Conservation (phyloP, 371 early-diverging fungal species). For the Mucor circinelloides region DNA sequence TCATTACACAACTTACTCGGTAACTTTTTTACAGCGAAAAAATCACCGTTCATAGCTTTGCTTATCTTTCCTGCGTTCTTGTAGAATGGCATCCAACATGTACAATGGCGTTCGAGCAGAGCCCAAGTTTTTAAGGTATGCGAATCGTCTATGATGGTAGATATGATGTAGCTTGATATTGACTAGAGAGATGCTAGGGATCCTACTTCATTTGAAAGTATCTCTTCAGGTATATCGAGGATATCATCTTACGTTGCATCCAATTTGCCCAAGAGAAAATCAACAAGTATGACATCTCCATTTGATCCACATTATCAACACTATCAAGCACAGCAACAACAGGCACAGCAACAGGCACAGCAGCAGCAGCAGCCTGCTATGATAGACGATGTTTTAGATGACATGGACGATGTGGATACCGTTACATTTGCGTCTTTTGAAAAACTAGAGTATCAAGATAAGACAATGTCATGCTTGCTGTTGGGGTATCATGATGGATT, state of each 20-base stretch:
- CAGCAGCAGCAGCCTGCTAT: neutral
- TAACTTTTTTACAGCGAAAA: neutral
- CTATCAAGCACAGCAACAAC: conserved; percentile 26
- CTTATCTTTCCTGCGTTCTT: neutral
- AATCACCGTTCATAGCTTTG: neutral
- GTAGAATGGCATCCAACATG: conserved; percentile 21
- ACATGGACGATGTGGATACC: conserved; percentile 24
- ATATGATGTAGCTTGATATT: neutral
- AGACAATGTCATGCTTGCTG: conserved; percentile 49
- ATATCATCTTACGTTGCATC: conserved; percentile 62
- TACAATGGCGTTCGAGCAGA: conserved; percentile 53
- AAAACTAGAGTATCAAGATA: conserved; percentile 22
- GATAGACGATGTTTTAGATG: conserved; percentile 23
- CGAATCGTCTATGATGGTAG: no score
- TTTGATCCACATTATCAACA: conserved; percentile 37
- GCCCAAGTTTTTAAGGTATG: conserved; percentile 49
- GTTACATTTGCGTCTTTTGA: conserved; percentile 42
- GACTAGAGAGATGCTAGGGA: conserved; percentile 35
- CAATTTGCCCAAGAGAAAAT: conserved; percentile 43
- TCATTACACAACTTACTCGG: neutral
- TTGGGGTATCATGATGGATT: conserved; percentile 82
- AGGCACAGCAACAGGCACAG: conserved; percentile 22
- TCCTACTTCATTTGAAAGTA: conserved; percentile 62
- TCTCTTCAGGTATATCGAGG: conserved; percentile 60
- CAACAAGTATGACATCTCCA: conserved; percentile 39